Base-by-base conservation (phyloP, 495 filamentous ascomycete genomes). In the Hypoxylon perforatum region DNA sequence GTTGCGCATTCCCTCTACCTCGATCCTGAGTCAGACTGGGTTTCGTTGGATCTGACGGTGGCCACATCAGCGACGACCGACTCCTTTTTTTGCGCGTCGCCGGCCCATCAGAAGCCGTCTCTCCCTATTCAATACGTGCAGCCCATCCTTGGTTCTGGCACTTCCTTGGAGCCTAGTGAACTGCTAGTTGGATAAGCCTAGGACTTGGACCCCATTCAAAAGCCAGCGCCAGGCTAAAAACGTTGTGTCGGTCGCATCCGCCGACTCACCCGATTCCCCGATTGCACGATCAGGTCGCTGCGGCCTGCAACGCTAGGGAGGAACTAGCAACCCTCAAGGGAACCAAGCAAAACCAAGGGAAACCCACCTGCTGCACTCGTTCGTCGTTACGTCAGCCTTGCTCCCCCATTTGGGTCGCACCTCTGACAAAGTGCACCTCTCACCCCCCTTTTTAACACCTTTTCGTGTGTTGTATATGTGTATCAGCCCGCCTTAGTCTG, bases 371-470 rank as follows among this genome's bases (percentile, higher is more conserved):
- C 45, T 36, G 14, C 17, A n/a, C 36, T 39, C 55, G 55, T 57
- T 68, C 72, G 59, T 45, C 62, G 71, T 73, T 79, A 78, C 77
- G 77, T 79, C 77, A 79, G 77, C 76, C 62, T 68, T 47, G 75
- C 59, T 65, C 59, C 62, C 41, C 61, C 62, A 67, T 73, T 71
- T 52, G 64, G 65, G 49, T 68, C 67, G 60, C 63, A 65, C 49
- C 46, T 63, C 53, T 69, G 62, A 67, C 70, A 67, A 61, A 28
- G 25, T 28, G 60, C 69, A 35, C 55, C 53, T 46, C 23, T 28
- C 45, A 30, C 39, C 67, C 63, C 65, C 65, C 54, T 44, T 44
- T 58, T 41, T 21, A 57, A 50, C 25, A 45, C 1, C 18, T 19
- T 46, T 10, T 8, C n/a, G 48, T 55, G 49, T 67, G 28, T 49